Conservation (phyloP, 805 yeast species). For the Cyberlindnera maclurae region DNA sequence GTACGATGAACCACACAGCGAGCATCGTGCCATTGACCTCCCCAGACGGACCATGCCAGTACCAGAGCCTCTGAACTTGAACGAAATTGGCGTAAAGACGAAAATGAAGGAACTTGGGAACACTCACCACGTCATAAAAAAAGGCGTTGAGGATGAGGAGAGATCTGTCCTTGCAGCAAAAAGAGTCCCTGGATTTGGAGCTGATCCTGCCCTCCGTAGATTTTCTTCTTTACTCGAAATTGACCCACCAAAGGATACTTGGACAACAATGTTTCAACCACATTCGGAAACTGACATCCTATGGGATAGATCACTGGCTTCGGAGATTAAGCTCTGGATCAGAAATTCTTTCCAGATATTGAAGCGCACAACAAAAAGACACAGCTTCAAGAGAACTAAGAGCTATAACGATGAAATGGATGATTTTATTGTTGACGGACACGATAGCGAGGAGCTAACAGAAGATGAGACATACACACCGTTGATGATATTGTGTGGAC, state of each 20-base stretch:
- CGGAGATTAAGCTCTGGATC: constrained; percentile 26
- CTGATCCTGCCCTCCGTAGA: constrained; percentile 2
- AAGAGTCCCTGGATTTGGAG: constrained; percentile 1
- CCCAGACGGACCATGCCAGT: not conserved
- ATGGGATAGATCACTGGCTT: constrained; percentile 18
- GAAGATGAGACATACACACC: constrained; percentile 44
- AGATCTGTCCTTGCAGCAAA: constrained; percentile 1
- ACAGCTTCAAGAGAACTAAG: constrained; percentile 23
- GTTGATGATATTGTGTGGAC: constrained; percentile 60
- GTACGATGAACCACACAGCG: constrained; percentile 1
- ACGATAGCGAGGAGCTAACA: constrained; percentile 15
- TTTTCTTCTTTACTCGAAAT: constrained; percentile 1
- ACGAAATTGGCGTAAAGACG: not conserved
- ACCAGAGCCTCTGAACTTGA: not conserved
- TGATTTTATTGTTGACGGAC: constrained; percentile 29
- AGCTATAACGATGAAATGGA: constrained; percentile 22
- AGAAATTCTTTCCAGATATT: constrained; percentile 26
- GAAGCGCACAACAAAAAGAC: constrained; percentile 28
- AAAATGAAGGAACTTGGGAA: not conserved
- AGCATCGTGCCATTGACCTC: constrained; percentile 5
- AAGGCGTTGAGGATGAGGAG: not conserved
- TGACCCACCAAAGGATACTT: constrained; percentile 10
- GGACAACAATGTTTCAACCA: constrained; percentile 29
- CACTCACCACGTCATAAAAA: not conserved
- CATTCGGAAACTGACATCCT: constrained; percentile 24